These are phyloP conservation scores for Pleurotus tuber-regium DNA, from an alignment of 768 basidiomycete genomes.

Conservation along the genomic window DNA sequence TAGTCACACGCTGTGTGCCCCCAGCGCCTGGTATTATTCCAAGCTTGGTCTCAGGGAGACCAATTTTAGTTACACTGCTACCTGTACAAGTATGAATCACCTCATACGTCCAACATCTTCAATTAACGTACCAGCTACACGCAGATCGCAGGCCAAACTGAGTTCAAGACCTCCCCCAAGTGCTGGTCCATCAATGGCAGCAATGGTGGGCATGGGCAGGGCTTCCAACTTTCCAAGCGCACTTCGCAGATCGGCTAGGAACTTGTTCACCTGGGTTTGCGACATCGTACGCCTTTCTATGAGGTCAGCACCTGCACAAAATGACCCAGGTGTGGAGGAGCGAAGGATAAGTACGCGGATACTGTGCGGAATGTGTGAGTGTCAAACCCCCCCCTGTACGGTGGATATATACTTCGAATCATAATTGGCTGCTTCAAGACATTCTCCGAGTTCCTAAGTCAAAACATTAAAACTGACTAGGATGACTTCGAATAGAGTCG, in stretches of 20 bases:
- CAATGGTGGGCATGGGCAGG: constrained; percentile 86
- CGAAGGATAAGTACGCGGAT: constrained; percentile 81
- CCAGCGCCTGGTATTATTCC: constrained; percentile 92
- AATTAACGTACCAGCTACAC: constrained; percentile 67
- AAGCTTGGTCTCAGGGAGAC: constrained; percentile 74
- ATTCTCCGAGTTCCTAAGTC: constrained; percentile 66
- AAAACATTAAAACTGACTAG: constrained; percentile 7
- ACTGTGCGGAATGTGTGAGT: constrained; percentile 32
- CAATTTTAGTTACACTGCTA: constrained; percentile 75
- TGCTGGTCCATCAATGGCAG: constrained; percentile 91
- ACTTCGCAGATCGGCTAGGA: constrained; percentile 72
- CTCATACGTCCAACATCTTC: background rate
- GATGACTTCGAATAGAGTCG: constrained; percentile 10
- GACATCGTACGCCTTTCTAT: constrained; percentile 84
- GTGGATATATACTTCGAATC: constrained; percentile 47
- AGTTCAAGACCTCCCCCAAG: constrained; percentile 92
- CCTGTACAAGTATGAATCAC: constrained; percentile 31
- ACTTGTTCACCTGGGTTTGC: constrained; percentile 66
- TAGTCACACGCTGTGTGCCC: constrained; percentile 80
- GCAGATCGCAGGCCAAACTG: constrained; percentile 84
- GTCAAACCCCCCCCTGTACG: background rate
- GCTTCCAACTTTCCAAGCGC: constrained; percentile 75
- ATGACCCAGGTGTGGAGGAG: constrained; percentile 72
- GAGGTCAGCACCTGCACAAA: constrained; percentile 93
- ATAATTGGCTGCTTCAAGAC: constrained; percentile 62